Base-by-base conservation (phyloP, 371 early-diverging fungal species). In the Mycotypha africana region DNA sequence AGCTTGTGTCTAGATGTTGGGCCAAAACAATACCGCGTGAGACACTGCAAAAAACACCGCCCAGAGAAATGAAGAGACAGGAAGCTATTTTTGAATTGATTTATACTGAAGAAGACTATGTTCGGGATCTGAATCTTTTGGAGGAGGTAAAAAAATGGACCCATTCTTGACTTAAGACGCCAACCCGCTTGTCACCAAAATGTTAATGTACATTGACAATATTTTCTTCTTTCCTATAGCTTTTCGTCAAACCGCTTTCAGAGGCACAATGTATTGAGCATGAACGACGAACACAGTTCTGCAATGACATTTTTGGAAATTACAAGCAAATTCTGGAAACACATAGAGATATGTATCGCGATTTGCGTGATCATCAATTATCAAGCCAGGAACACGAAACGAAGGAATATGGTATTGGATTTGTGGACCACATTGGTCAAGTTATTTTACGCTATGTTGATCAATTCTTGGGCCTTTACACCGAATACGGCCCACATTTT, bases 51-150 rank as follows among this genome's bases (percentile, higher is more conserved):
- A 79, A 82, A 3, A 79, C 88, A 0, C 76, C 87, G 4, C 60
- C 79, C 17, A 54, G 68, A 19, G 96, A 95, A 61, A 77, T 81
- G 50, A 88, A 86, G 51, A 78, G 95, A 0, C 96, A 96, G 56
- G 94, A 96, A 58, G 85, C 85, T 25, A 89, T 96, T 43, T 92
- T 84, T 66, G 96, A 96, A 65, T 50, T 94, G 42, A 86, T 96
- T 24, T 80, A 88, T 33, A 91, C 89, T 2, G 95, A 95, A 60
- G 83, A 84, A 52, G 91, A 93, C 56, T 95, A 86, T 65, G 89
- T 93, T 23, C 78, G 81, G 26, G 96, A 95, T 56, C 37, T 77
- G 15, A 47, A 46, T 14, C 33, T 76, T 3, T 33, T 76, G n/a
- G 62, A 64, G 32, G 65, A 63, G 51, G 70, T 69, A 62, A 30